A percentile compares a stretch with the other conserved stretches of the same genome.
Evolutionary conservation across 495 filamentous ascomycete species (phyloP).

Genomic region (Penicillium bovifimosum): DNA sequence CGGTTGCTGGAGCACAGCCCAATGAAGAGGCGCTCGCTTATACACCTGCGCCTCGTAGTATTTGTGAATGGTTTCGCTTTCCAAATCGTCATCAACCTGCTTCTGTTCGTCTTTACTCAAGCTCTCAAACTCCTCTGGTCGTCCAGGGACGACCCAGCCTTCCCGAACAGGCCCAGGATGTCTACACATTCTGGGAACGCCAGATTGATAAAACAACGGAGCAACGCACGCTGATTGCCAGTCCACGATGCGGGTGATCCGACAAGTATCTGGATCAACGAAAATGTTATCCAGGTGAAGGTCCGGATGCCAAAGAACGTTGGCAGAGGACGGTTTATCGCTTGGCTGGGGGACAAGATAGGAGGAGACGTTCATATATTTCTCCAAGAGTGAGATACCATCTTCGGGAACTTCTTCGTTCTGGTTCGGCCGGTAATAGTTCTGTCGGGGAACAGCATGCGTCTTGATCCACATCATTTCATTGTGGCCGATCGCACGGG

Average conservation of each 20-base stretch:
- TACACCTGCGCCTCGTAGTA: conserved; percentile 26
- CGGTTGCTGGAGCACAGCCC: conserved; percentile 23
- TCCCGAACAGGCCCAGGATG: conserved; percentile 23
- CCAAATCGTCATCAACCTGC: conserved; percentile 21
- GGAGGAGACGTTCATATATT: conserved; percentile 15
- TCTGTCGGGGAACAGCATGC: conserved; percentile 14
- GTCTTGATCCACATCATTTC: conserved; percentile 16
- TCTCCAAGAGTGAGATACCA: conserved; percentile 13
- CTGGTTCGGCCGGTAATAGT: conserved; percentile 14
- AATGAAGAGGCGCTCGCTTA: conserved; percentile 28
- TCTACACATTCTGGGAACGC: conserved; percentile 27
- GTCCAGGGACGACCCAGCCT: conserved; percentile 22
- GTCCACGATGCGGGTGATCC: conserved; percentile 30
- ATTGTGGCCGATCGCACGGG: conserved; percentile 14
- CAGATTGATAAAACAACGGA: conserved; percentile 27
- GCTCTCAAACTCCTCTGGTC: conserved; percentile 24
- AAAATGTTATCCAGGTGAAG: conserved; percentile 40
- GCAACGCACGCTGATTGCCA: conserved; percentile 30
- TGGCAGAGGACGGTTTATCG: conserved; percentile 9
- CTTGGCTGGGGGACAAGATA: conserved; percentile 13
- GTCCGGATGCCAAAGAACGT: conserved; percentile 36
- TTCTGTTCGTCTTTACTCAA: conserved; percentile 22
- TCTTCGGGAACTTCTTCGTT: conserved; percentile 7
- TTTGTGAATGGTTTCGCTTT: conserved; percentile 28
- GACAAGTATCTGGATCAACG: conserved; percentile 22